phyloP scores from a whole-genome alignment of 2,329 filamentous ascomycete species.

The Ascochyta rabiei region DNA sequence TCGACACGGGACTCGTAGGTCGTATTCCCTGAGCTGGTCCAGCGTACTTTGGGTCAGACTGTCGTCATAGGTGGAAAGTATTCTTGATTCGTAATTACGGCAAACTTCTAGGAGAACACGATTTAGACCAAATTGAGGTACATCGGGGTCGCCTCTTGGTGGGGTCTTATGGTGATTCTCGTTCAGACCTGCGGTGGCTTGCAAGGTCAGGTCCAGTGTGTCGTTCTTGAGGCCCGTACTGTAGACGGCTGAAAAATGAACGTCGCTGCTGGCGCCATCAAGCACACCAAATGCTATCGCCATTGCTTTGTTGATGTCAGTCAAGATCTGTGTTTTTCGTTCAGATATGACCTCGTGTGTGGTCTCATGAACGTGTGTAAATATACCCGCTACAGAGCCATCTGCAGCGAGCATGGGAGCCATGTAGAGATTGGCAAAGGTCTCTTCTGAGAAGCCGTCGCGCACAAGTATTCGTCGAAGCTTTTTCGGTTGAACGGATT shows the following conservation, averaged over 20 bases:
- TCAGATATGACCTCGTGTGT: slow-evolving; percentile 79
- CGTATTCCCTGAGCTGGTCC: slow-evolving; percentile 67
- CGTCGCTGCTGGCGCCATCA: neutral
- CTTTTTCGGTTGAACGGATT: slow-evolving; percentile 82
- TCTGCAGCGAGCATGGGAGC: slow-evolving; percentile 75
- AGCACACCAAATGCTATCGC: slow-evolving; percentile 1
- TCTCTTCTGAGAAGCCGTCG: slow-evolving; percentile 73
- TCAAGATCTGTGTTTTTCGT: slow-evolving; percentile 71
- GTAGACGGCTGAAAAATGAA: slow-evolving; percentile 12
- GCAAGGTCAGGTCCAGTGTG: neutral
- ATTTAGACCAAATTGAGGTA: neutral
- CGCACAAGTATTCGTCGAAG: slow-evolving; percentile 74
- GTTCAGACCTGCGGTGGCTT: slow-evolving; percentile 7
- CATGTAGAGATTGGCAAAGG: slow-evolving; percentile 81
- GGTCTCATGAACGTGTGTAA: slow-evolving; percentile 80
- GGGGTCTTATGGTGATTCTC: neutral
- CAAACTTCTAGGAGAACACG: neutral
- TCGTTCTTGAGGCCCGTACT: neutral
- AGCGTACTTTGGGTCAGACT: neutral
- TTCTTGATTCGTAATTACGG: neutral
- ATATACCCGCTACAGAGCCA: slow-evolving; percentile 73
- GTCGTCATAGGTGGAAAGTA: neutral
- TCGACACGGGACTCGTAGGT: slow-evolving; percentile 70
- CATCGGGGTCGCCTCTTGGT: neutral
- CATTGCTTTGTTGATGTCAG: slow-evolving; percentile 5